phyloP scores from a whole-genome alignment of 257 asterid species.

The Thymus quinquecostatus region DNA sequence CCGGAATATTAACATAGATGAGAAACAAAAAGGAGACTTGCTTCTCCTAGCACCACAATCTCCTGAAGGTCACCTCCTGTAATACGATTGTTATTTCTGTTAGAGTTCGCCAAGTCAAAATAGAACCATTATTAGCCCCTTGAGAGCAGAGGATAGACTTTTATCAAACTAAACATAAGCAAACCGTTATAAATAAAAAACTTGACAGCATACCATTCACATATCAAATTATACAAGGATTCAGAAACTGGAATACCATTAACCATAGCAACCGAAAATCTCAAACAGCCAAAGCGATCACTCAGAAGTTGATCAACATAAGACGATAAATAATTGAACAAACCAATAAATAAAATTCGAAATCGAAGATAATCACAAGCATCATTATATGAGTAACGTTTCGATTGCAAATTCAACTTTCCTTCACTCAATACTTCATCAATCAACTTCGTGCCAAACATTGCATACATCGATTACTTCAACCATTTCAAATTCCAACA shows the following conservation, averaged over 20 bases:
- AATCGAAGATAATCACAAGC: conserved; percentile 17
- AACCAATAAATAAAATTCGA: conserved; percentile 4
- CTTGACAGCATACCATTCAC: neutral
- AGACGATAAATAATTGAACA: neutral
- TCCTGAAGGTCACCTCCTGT: conserved; percentile 31
- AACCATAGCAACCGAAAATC: conserved; percentile 19
- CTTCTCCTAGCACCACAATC: conserved; percentile 30
- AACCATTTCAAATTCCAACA: conserved; percentile 18
- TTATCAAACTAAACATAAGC: conserved; percentile 14
- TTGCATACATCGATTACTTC: conserved; percentile 20
- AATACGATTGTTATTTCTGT: conserved; percentile 25
- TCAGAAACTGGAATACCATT: neutral
- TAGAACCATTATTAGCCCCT: conserved; percentile 26
- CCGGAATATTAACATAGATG: neutral
- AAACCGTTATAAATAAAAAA: neutral
- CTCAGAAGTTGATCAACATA: conserved; percentile 20
- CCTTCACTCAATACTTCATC: conserved; percentile 7
- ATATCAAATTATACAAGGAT: neutral
- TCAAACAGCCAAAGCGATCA: conserved; percentile 1
- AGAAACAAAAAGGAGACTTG: conserved; percentile 21
- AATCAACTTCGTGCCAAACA: conserved; percentile 17
- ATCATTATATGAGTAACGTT: conserved; percentile 9
- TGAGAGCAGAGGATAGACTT: conserved; percentile 10
- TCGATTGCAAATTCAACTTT: conserved; percentile 8
- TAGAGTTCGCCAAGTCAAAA: conserved; percentile 18